These are phyloP conservation scores for Leucocoprinus sp. DNA, from an alignment of 768 basidiomycete genomes.

Conservation along the genomic window DNA sequence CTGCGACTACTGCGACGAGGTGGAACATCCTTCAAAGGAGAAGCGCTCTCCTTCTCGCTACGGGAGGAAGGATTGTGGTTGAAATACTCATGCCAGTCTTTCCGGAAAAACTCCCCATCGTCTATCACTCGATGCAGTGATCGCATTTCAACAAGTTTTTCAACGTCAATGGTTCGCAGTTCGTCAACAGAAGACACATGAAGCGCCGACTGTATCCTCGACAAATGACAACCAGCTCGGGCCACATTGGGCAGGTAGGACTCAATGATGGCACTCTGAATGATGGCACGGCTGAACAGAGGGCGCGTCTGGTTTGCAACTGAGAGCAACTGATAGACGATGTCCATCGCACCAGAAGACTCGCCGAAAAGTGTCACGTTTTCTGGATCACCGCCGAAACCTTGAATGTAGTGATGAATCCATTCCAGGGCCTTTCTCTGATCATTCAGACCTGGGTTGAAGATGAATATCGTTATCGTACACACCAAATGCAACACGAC, in stretches of 20 bases:
- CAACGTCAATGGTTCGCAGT: conserved; percentile 49
- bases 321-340: conserved; percentile 58
- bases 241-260: conserved; percentile 50
- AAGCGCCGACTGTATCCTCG: conserved; percentile 51
- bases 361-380: conserved; percentile 47
- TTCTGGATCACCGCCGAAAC: conserved; percentile 62
- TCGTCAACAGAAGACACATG: conserved; percentile 49
- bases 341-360: conserved; percentile 48
- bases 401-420: conserved; percentile 48
- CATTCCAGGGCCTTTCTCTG: conserved; percentile 59
- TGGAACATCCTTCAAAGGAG: neutral
- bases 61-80: conserved; percentile 22
- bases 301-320: conserved; percentile 48
- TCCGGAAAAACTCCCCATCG: conserved; percentile 61
- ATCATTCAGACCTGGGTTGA: conserved; percentile 46
- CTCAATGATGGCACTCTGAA: conserved; percentile 67
- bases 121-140: conserved; percentile 52
- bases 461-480: conserved; percentile 5
- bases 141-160: conserved; percentile 46
- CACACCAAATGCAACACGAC: neutral
- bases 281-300: conserved; percentile 64
- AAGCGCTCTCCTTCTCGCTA: conserved; percentile 3
- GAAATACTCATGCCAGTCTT: conserved; percentile 46
- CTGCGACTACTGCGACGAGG: conserved; percentile 13
- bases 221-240: conserved; percentile 60